Evolutionary conservation across 2,329 filamentous ascomycete genomes (phyloP), one percentile per base, ranked within the genome.

Genomic region (Clonostachys rhizophaga): DNA sequence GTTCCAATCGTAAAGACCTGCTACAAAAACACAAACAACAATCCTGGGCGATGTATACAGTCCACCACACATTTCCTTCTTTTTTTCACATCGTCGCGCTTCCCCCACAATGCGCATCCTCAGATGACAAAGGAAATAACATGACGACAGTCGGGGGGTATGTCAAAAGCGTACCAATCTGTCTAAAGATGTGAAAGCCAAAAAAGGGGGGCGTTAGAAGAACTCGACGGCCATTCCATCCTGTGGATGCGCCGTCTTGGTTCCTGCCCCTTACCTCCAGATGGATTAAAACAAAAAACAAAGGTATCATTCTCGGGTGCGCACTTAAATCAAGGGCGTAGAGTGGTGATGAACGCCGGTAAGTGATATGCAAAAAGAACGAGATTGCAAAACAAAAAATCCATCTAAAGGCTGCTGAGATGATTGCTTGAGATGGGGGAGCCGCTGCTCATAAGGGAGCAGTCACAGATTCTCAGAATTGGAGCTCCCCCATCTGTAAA

Each of bases 1-100:
- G 24, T 36, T 37, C 33, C 39, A 48, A 48, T 48, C 47, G 42
- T 48, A 42, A 48, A 48, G 47, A 48, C 42, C 37, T 35, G 40
- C 43, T 33, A 34, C 10, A 24, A 34, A 48, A 42, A 30, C n/a
- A 40, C 20, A 40, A 44, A 11, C 24, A 16, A 30, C 8, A 30
- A 30, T 40, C 43, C 41, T 46, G 16, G 30, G 24, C 37, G 16
- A 14, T 33, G 30, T 30, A 35, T 34, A 16, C 20, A 30, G 24
- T 30, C 42, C 40, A 34, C 46, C 46, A 47, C 34, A 34, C 46
- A 47, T 34, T 43, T 36, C 46, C 30, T 45, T 34, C 46, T 13
- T 24, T 34, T 37, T 44, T 42, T 34, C 42, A 46, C 24, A 16
- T 45, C n/a, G n/a, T 11, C 24, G 24, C 24, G 24, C 24, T 30